These are phyloP conservation scores for Cyclospora cayetanensis DNA, from an alignment of 169 alveolate genomes.

Conservation along the genomic window DNA sequence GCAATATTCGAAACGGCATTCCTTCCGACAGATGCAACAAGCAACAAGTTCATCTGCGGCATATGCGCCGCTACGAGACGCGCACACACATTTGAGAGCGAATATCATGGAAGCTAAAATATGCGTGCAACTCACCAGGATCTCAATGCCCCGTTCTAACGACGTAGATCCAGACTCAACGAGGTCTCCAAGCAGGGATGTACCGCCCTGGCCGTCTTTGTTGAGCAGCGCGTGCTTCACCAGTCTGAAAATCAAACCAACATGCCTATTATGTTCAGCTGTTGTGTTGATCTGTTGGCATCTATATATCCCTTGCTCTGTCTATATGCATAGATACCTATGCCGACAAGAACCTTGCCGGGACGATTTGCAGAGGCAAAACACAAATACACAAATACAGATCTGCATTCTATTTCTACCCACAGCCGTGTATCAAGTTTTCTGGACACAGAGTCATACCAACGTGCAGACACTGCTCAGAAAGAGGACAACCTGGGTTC, in stretches of 20 bases:
- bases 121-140: background rate
- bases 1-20: too few relatives aligned
- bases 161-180: constrained; percentile 5
- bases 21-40: too few relatives aligned
- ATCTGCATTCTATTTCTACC: background rate
- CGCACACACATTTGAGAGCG: too few relatives aligned
- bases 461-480: background rate
- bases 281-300: background rate
- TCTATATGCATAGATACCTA: background rate
- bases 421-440: background rate
- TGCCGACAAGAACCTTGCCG: background rate
- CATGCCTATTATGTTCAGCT: background rate
- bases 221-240: background rate
- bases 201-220: constrained; percentile 7
- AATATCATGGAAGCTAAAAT: background rate
- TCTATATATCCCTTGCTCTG: background rate
- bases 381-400: background rate
- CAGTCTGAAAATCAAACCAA: background rate
- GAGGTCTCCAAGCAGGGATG: constrained; percentile 14
- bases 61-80: too few relatives aligned
- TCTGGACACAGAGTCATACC: background rate
- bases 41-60: too few relatives aligned
- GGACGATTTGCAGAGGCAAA: background rate
- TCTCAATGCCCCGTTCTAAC: background rate
- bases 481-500: background rate